These are phyloP conservation scores for Scytalidium lignicola DNA, from an alignment of 2,329 filamentous ascomycete genomes.

Conservation along the genomic window DNA sequence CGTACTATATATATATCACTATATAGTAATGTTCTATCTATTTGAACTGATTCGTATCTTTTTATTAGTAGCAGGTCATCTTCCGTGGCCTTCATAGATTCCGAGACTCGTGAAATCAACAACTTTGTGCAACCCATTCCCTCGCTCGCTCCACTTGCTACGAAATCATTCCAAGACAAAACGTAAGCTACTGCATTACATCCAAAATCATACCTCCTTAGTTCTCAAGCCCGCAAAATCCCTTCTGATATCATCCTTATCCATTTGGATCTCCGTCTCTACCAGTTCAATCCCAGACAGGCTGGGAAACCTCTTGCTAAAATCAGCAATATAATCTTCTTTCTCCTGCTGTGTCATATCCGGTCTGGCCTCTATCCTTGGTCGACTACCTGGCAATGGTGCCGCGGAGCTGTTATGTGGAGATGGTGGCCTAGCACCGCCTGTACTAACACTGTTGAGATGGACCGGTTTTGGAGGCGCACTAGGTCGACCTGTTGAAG, in stretches of 20 bases:
- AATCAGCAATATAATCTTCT: constrained; percentile 64
- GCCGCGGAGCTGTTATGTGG: background rate
- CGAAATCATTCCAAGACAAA: background rate
- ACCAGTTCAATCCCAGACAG: constrained; percentile 71
- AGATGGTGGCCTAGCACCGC: constrained; percentile 31
- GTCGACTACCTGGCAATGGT: constrained; percentile 31
- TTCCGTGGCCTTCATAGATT: too few relatives aligned
- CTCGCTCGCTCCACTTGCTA: background rate
- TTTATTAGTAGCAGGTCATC: too few relatives aligned
- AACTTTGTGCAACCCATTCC: background rate
- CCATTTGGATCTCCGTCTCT: constrained; percentile 23
- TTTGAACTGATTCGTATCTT: too few relatives aligned
- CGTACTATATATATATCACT: too few relatives aligned
- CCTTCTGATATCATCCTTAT: constrained; percentile 3
- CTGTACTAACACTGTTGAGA: constrained; percentile 49
- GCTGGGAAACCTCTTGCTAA: constrained; percentile 82
- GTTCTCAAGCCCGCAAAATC: background rate
- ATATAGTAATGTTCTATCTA: too few relatives aligned
- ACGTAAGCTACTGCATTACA: background rate
- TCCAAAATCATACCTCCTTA: background rate
- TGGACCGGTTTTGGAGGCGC: constrained; percentile 59
- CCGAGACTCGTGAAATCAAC: background rate
- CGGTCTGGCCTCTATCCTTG: constrained; percentile 35
- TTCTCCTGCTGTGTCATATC: constrained; percentile 54
- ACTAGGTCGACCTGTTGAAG: constrained; percentile 37